Evolutionary conservation across 192 early-diverging fungal genomes (phyloP), one percentile per base, ranked within the genome.

Genomic region (Mortierella hygrophila): DNA sequence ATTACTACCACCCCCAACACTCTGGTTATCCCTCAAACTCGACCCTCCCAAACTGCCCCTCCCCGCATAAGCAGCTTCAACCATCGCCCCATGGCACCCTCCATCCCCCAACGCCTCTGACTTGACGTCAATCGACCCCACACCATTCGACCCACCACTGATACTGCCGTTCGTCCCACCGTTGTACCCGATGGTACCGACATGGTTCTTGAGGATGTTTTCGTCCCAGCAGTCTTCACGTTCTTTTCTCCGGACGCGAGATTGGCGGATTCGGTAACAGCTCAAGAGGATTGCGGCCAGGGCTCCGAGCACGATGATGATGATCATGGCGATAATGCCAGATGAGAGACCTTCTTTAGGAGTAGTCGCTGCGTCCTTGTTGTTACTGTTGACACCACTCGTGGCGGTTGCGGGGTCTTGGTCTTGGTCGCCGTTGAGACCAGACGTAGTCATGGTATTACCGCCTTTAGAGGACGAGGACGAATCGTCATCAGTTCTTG

Each of bases 181-280:
- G 23, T 41, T 76, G 42, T 55, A 74, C 13, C 38, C 73, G 16
- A 40, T 52, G 35, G 40, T 37, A 20, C 55, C 35, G 20, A 73
- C 49, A 81, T 81, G 73, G 10, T 80, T 60, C 63, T 70, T 81
- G 32, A 81, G 47, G 41, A 81, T 75, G 23, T 81, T 46, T 18
- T 70, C 72, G 65, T 81, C 79, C 72, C 72, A 81, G 26, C 55
- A 41, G 11, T 20, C 23, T 20, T 72, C 70, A 10, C 79, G 72
- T 37, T 63, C n/a, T 10, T 20, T 41, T 32, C 65, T 26, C 15
- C 72, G 55, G 35, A 26, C 44, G 0, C 68, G 44, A n/a, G 79
- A 41, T 47, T 81, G 79, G 1, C 72, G 72, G 72, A 81, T 65
- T 42, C 42, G 32, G 72, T 80, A 80, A 6, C 79, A 80, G 65